A percentile compares a stretch with the other conserved stretches of the same genome.
Evolutionary conservation across 805 yeast genomes (phyloP).

Genomic region (Candida sithepensis): DNA sequence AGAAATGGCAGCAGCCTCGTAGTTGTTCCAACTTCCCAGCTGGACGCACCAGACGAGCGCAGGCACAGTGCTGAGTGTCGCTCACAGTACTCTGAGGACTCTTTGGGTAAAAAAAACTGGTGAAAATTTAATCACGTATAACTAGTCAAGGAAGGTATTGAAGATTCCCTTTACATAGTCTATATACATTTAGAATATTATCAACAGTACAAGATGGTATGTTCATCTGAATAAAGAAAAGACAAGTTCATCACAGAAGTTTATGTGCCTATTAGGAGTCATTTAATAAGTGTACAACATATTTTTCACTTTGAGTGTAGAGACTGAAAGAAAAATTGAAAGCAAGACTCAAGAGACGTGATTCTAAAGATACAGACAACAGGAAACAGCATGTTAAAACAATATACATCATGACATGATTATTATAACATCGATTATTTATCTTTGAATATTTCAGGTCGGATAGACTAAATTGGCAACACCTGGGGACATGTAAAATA

Average conservation of each 20-base stretch:
- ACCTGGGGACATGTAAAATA: no score
- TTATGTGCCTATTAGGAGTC: neutral
- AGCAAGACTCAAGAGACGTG: neutral
- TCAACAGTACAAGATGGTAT: slow-evolving; percentile 13
- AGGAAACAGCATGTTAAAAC: no score
- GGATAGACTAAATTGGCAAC: no score
- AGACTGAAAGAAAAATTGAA: neutral
- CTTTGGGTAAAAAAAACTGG: neutral
- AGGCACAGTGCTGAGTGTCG: neutral
- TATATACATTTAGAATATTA: slow-evolving; percentile 1
- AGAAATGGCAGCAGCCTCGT: neutral
- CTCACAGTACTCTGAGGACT: neutral
- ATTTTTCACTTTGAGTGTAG: neutral
- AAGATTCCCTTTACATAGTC: neutral
- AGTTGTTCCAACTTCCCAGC: no score
- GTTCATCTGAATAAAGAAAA: slow-evolving; percentile 1
- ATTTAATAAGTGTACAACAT: neutral
- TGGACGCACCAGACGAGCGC: neutral
- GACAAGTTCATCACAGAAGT: neutral
- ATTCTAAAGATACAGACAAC: neutral
- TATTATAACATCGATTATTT: no score
- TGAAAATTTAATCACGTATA: neutral
- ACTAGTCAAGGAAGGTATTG: neutral
- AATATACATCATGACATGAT: no score
- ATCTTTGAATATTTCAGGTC: no score